These are phyloP conservation scores for Oryza meyeriana DNA, from an alignment of 176 grass and related monocot genomes.

Conservation along the genomic window DNA sequence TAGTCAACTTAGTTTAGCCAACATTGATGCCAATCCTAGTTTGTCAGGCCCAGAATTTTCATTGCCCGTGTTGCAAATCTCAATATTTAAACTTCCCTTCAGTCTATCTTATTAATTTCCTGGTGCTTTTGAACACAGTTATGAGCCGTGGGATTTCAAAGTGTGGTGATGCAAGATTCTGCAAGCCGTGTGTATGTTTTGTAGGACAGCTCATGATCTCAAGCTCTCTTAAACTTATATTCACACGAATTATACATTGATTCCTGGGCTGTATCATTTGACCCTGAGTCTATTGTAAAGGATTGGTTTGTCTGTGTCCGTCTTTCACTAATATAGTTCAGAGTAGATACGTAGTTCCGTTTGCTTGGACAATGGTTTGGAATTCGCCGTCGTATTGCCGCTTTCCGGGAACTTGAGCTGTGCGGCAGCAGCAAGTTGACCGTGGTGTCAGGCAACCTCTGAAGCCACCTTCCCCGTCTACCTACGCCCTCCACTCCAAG, in stretches of 20 bases:
- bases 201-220: conserved; percentile 26
- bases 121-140: conserved; percentile 57
- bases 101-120: conserved; percentile 35
- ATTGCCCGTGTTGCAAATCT: conserved; percentile 20
- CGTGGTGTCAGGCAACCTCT: background rate
- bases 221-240: conserved; percentile 16
- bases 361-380: background rate
- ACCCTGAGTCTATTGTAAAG: background rate
- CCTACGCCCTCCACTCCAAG: background rate
- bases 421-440: background rate
- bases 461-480: background rate
- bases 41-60: conserved; percentile 25
- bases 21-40: conserved; percentile 18
- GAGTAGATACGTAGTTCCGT: background rate
- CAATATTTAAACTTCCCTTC: conserved; percentile 32
- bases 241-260: conserved; percentile 11
- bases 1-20: conserved; percentile 38
- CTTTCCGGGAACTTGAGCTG: background rate
- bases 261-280: conserved; percentile 24
- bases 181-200: conserved; percentile 28
- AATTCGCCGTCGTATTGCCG: background rate
- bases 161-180: conserved; percentile 48
- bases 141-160: conserved; percentile 50
- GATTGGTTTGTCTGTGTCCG: background rate
- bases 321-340: background rate